Base-by-base conservation (phyloP, 2,329 filamentous ascomycete species). In the Arthroderma sp. region DNA sequence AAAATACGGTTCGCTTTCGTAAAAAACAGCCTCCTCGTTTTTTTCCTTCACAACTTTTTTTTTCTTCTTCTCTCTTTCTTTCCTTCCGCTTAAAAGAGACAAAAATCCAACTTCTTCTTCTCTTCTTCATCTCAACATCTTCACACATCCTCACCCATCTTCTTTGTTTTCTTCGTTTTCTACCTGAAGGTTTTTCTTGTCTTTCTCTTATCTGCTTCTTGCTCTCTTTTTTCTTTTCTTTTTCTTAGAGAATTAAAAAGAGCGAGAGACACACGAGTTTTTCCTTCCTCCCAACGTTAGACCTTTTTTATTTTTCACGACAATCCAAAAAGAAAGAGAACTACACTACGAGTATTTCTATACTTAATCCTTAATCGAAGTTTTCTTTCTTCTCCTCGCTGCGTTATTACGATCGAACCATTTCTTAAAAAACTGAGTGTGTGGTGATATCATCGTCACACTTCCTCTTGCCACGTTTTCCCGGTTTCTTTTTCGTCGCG, bases 201-300 rank as follows among this genome's bases (percentile, higher is more conserved):
- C 56, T 51, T 53, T 57, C 54, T 52, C 54, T 55, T 52, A 49
- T 52, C 56, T 48, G 50, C 36, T 48, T 43, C 43, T 32, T 40
- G 36, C 47, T 44, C 28, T 40, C 46, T 39, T 36, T 40, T 42
- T 42, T 46, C 50, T 50, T 48, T 29, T 37, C 6, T 8, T 11
- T 15, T 41, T 31, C 28, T 30, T 40, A 31, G 9, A 22, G 15
- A 22, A 22, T 22, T 22, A 22, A 22, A 22, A 22, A 22, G 15
- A 22, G 15, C 15, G 15, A 22, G 15, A 22, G 15, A 22, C 15
- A 22, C 15, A 22, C 15, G 15, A 22, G 15, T 22, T 22, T 22
- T 22, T 22, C 15, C 15, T 22, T 22, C 15, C 15, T 22, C 15
- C 15, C 15, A 22, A 22, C 15, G 15, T 22, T 22, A 22, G 15